These are phyloP conservation scores for Spiraea crenata DNA, from an alignment of 331 rosid species.

Conservation along the genomic window DNA sequence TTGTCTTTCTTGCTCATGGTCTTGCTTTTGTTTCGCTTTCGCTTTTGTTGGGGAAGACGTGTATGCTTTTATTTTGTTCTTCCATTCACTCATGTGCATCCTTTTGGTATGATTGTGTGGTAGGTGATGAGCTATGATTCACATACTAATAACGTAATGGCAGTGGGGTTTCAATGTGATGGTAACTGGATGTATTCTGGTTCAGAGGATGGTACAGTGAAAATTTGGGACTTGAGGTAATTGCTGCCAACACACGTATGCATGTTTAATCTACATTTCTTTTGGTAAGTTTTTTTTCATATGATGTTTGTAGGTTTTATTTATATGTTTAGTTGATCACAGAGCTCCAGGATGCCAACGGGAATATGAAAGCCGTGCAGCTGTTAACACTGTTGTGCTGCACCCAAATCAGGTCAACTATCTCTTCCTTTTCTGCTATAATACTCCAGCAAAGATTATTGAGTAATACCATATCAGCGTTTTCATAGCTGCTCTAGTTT, in stretches of 20 bases:
- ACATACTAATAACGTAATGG: constrained; percentile 93
- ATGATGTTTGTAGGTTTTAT: constrained; percentile 1
- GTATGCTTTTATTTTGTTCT: neutral
- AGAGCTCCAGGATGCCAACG: constrained; percentile 99
- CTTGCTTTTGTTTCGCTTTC: neutral
- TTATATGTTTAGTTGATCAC: constrained; percentile 30
- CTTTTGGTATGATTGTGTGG: constrained; percentile 17
- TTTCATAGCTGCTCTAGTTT: constrained; percentile 9
- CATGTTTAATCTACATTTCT: neutral
- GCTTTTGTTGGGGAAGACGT: neutral
- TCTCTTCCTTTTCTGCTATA: constrained; percentile 22
- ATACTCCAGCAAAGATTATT: constrained; percentile 12
- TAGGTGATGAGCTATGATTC: constrained; percentile 98
- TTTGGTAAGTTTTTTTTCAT: constrained; percentile 8
- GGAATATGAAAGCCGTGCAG: constrained; percentile 98
- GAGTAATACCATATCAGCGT: neutral
- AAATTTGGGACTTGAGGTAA: constrained; percentile 98
- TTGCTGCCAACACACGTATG: neutral
- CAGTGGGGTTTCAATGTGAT: constrained; percentile 99
- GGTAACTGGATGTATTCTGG: constrained; percentile 99
- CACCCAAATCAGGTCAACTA: constrained; percentile 89
- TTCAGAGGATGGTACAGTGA: constrained; percentile 98
- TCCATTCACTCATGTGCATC: constrained; percentile 7
- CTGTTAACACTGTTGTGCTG: constrained; percentile 95
- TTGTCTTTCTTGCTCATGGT: constrained; percentile 29